Conservation (phyloP, 2,329 filamentous ascomycete genomes). For the Elsinoe batatas region DNA sequence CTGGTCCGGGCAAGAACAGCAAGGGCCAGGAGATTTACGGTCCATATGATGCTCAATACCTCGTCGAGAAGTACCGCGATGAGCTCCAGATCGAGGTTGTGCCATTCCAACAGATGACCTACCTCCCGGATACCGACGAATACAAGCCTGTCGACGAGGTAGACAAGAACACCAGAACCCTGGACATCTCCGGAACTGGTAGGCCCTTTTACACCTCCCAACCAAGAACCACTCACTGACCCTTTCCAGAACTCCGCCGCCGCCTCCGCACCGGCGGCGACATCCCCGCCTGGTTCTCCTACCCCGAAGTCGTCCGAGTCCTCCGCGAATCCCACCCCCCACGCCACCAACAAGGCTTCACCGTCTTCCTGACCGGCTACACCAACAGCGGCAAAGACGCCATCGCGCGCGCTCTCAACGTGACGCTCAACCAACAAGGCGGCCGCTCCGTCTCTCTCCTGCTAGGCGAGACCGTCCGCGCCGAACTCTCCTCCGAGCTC, state of each 20-base stretch:
- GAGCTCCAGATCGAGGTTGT: constrained; percentile 99
- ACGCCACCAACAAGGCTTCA: constrained; percentile 88
- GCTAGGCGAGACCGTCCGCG: constrained; percentile 87
- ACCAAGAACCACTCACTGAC: not conserved
- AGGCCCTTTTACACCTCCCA: constrained; percentile 10
- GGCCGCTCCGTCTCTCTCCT: constrained; percentile 90
- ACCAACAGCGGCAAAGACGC: constrained; percentile 96
- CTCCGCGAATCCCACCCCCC: constrained; percentile 93
- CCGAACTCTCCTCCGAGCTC: constrained; percentile 86
- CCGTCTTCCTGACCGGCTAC: constrained; percentile 94
- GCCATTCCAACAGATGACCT: constrained; percentile 99
- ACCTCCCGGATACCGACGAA: constrained; percentile 93
- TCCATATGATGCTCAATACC: constrained; percentile 92
- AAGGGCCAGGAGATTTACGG: constrained; percentile 95
- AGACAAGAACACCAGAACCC: constrained; percentile 66
- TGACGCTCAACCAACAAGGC: constrained; percentile 95
- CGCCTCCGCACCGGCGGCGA: constrained; percentile 84
- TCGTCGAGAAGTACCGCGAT: constrained; percentile 89
- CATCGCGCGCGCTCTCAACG: constrained; percentile 87
- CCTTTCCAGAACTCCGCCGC: constrained; percentile 65
- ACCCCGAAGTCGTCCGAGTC: constrained; percentile 95
- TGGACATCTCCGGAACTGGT: constrained; percentile 44
- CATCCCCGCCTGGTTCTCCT: constrained; percentile 99
- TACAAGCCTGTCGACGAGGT: constrained; percentile 92
- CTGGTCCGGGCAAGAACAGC: constrained; percentile 96